Percentiles rank a stretch among this genome's conserved stretches.
phyloP scores from a whole-genome alignment of 2,329 filamentous ascomycete species.

The Pseudogymnoascus sp. region DNA sequence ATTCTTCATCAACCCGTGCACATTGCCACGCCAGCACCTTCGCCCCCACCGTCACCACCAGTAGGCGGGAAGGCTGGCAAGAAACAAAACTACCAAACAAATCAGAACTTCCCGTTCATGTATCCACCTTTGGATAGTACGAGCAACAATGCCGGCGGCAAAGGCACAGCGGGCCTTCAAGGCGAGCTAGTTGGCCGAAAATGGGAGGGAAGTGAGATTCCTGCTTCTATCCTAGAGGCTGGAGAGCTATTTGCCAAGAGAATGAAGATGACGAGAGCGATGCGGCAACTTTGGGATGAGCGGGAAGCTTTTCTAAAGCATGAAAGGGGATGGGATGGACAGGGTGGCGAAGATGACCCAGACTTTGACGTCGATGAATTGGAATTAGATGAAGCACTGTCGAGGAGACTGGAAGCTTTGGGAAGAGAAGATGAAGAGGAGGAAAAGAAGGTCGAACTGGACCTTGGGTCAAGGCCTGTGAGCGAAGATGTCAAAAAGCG shows the following conservation, averaged over 20 bases:
- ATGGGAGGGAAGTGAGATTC: conserved; percentile 93
- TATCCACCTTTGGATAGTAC: conserved; percentile 86
- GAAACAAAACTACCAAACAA: conserved; percentile 99
- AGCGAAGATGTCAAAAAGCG: conserved; percentile 54
- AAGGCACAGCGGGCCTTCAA: conserved; percentile 74
- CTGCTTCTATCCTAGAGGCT: conserved; percentile 89
- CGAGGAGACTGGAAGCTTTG: conserved; percentile 35
- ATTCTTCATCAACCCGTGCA: conserved; percentile 95
- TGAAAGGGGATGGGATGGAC: conserved; percentile 76
- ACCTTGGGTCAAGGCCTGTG: conserved; percentile 47
- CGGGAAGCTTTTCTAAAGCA: conserved; percentile 86
- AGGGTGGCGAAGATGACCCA: conserved; percentile 34
- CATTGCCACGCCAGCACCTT: conserved; percentile 95
- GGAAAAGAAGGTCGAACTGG: conserved; percentile 35
- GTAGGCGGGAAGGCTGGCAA: conserved; percentile 89
- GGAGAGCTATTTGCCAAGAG: conserved; percentile 84
- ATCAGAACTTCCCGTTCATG: conserved; percentile 96
- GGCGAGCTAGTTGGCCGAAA: conserved; percentile 71
- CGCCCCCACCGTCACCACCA: conserved; percentile 82
- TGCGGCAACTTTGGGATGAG: conserved; percentile 91
- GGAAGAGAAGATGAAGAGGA: conserved; percentile 15
- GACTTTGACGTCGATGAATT: conserved; percentile 35
- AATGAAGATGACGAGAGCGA: conserved; percentile 84
- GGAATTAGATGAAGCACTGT: conserved; percentile 35
- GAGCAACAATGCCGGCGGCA: conserved; percentile 85